These are phyloP conservation scores for Neofusicoccum laricinum DNA, from an alignment of 2,329 filamentous ascomycete species.

Conservation along the genomic window DNA sequence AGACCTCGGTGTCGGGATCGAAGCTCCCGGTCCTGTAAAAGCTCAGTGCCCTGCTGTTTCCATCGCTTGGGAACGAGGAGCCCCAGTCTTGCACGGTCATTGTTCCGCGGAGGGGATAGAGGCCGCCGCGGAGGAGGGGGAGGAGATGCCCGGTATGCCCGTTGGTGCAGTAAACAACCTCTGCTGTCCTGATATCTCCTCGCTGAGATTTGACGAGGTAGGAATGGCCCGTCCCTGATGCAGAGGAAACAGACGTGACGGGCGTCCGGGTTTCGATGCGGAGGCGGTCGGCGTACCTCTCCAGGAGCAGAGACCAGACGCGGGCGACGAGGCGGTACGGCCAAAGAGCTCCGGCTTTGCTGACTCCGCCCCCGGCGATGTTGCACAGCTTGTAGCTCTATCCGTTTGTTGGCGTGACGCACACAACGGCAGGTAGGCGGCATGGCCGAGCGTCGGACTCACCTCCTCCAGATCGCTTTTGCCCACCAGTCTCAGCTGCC, in stretches of 20 bases:
- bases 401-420: too few relatives aligned
- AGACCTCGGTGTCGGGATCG: slow-evolving; percentile 18
- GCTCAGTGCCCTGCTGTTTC: slow-evolving; percentile 49
- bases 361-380: neutral
- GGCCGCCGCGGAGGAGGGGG: slow-evolving; percentile 45
- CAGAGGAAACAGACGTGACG: slow-evolving; percentile 29
- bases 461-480: neutral
- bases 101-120: slow-evolving; percentile 46
- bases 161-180: slow-evolving; percentile 60
- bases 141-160: slow-evolving; percentile 52
- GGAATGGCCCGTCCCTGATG: slow-evolving; percentile 29
- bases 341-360: slow-evolving; percentile 29
- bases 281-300: slow-evolving; percentile 20
- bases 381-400: neutral
- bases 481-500: neutral
- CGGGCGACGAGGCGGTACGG: slow-evolving; percentile 20
- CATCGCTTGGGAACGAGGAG: slow-evolving; percentile 26
- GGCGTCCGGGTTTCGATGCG: slow-evolving; percentile 41
- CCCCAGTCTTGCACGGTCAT: slow-evolving; percentile 53
- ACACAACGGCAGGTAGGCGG: too few relatives aligned
- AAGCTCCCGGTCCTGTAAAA: slow-evolving; percentile 27
- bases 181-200: slow-evolving; percentile 45
- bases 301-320: neutral
- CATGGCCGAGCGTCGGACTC: neutral
- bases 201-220: slow-evolving; percentile 42